Conservation (phyloP, 148 eudicot genomes). For the Rhododendron williamsianum region DNA sequence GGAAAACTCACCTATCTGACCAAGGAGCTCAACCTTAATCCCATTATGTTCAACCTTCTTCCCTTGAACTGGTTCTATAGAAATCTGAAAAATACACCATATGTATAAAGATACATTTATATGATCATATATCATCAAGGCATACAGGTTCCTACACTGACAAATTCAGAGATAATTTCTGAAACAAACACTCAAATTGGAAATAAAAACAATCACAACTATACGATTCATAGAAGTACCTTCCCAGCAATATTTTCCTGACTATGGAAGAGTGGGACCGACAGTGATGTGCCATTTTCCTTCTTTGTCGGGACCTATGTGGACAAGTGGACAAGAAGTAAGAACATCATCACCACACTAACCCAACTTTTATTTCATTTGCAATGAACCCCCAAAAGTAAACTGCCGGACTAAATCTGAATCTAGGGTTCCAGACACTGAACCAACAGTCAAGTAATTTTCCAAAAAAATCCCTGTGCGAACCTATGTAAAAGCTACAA, state of each 20-base stretch:
- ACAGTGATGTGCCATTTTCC: slow-evolving; percentile 78
- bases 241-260: slow-evolving; percentile 84
- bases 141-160: no score
- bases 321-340: neutral
- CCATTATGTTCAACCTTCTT: slow-evolving; percentile 98
- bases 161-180: neutral
- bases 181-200: neutral
- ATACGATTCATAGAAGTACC: slow-evolving; percentile 33
- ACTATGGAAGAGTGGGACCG: slow-evolving; percentile 86
- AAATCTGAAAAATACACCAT: slow-evolving; percentile 42
- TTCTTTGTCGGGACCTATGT: slow-evolving; percentile 64
- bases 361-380: neutral
- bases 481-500: neutral
- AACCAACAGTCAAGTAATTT: slow-evolving; percentile 2
- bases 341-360: neutral
- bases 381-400: neutral
- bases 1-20: slow-evolving; percentile 73
- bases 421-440: neutral
- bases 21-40: slow-evolving; percentile 94
- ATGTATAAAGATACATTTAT: neutral
- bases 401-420: neutral
- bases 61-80: slow-evolving; percentile 83
- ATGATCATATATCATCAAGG: neutral
- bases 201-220: neutral
- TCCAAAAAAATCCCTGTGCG: neutral